Evolutionary conservation across 2,329 filamentous ascomycete genomes (phyloP), one percentile per base, ranked within the genome.

Genomic region (Beauveria caledonica): DNA sequence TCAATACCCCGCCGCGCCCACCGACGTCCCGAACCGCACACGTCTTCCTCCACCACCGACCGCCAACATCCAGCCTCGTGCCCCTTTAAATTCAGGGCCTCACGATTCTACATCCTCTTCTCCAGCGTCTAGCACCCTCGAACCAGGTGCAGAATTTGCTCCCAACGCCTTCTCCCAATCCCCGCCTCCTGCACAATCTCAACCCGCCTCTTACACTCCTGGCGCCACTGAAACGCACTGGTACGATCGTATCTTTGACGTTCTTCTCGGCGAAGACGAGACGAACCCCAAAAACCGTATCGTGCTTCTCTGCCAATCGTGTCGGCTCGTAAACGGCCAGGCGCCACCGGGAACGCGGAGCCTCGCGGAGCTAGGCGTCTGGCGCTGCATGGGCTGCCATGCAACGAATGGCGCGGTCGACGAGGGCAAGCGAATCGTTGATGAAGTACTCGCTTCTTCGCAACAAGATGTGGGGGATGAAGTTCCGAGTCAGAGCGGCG

Each of bases 211-310:
- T 10, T 1, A 33, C 23, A 56, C 59, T 51, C 8, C 65, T 2
- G 59, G 63, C 45, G 62, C 66, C 60, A 19, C 70, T 21, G 78
- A 79, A 61, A 72, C 85, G 17, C 86, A 89, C 69, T 99, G 94
- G 94, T 99, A 97, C 74, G 94, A 99, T 71, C 86, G 93, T 60
- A 86, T 99, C 58, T 79, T 99, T 61, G 94, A 99, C 69, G 84
- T 96, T 0, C 84, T 99, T 27, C 82, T 99, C 0, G 94, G 94
- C 54, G 94, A 99, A 70, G 94, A 99, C 68, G 94, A 99, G 74
- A 95, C 90, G 5, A 86, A 89, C 13, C 85, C 93, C 2, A 95
- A 92, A 77, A 97, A 97, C 73, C 86, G 94, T 19, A 85, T 96
- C 62, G 93, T 86, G 8, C 78, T 99, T 64, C 90, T 99, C 60